These are phyloP conservation scores for Afroboletus lepidellus DNA, from an alignment of 1,284 basidiomycete genomes.

Conservation along the genomic window DNA sequence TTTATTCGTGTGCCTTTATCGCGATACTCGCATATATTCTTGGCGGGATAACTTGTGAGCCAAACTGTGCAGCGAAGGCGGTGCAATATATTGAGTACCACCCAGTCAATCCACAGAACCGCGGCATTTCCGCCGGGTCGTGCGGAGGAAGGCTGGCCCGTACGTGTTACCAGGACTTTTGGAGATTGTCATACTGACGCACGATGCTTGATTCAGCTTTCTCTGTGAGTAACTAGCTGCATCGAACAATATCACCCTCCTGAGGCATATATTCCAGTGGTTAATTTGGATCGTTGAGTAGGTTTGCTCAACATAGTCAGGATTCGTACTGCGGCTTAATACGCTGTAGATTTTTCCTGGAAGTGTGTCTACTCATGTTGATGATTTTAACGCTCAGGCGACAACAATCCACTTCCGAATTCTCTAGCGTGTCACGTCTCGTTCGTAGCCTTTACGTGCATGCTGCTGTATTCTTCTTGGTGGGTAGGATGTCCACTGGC, in stretches of 20 bases:
- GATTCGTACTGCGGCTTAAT: not conserved
- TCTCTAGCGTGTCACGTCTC: not conserved
- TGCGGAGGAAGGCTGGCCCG: not conserved
- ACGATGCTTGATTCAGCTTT: not conserved
- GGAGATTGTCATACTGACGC: not conserved
- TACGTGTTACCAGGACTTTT: not conserved
- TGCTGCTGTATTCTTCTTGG: constrained; percentile 2
- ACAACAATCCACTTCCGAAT: not conserved
- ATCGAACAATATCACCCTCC: not conserved
- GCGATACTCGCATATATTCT: not conserved
- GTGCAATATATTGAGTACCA: not conserved
- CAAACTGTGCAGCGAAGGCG: not conserved
- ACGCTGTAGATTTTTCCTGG: not conserved
- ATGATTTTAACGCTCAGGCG: not conserved
- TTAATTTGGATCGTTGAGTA: constrained; percentile 1
- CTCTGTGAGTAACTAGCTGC: constrained; percentile 1
- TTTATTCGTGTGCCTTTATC: not conserved
- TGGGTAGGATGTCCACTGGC: not conserved
- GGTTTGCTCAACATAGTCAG: not conserved
- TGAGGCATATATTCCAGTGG: constrained; percentile 1
- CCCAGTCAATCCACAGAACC: not conserved
- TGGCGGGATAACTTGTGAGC: not conserved
- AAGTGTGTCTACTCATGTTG: not conserved
- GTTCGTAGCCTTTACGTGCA: not conserved
- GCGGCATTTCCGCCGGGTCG: no score